These are phyloP conservation scores for Cytidiella melzeri DNA, from an alignment of 768 basidiomycete species.

Conservation along the genomic window DNA sequence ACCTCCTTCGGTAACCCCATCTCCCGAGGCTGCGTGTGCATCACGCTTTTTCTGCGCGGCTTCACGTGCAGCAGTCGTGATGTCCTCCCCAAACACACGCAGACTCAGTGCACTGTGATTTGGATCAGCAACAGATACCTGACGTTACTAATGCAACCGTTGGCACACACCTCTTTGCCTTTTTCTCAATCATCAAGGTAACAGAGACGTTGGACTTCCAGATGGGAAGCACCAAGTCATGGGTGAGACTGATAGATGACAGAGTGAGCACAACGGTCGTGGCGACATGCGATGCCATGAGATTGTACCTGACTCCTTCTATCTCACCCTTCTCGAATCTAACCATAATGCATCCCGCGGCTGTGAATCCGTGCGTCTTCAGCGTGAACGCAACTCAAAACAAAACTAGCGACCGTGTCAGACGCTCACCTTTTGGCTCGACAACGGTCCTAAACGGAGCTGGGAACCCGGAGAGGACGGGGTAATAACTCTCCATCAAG, in stretches of 20 bases:
- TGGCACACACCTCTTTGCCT: conserved; percentile 68
- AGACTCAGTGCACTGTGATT: conserved; percentile 71
- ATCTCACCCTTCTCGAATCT: conserved; percentile 53
- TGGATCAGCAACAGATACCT: background rate
- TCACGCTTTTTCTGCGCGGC: conserved; percentile 24
- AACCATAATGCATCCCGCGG: conserved; percentile 65
- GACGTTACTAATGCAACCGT: no score
- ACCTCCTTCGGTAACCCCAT: background rate
- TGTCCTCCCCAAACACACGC: conserved; percentile 76
- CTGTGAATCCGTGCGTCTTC: conserved; percentile 50
- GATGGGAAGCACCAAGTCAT: conserved; percentile 84
- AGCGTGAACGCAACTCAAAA: conserved; percentile 50
- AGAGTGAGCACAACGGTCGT: conserved; percentile 20
- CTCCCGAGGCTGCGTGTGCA: conserved; percentile 3
- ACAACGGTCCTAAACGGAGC: conserved; percentile 53
- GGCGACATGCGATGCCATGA: background rate
- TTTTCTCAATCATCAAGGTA: conserved; percentile 93
- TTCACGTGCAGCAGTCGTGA: conserved; percentile 48
- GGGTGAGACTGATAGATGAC: conserved; percentile 46
- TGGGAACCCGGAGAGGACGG: conserved; percentile 57
- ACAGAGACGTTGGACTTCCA: conserved; percentile 92
- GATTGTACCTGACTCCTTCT: conserved; percentile 50
- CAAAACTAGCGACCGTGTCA: conserved; percentile 49
- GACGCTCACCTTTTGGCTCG: conserved; percentile 44
- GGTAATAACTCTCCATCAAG: conserved; percentile 78